Conservation (phyloP, 2,329 filamentous ascomycete genomes). For the Seiridium unicorne region DNA sequence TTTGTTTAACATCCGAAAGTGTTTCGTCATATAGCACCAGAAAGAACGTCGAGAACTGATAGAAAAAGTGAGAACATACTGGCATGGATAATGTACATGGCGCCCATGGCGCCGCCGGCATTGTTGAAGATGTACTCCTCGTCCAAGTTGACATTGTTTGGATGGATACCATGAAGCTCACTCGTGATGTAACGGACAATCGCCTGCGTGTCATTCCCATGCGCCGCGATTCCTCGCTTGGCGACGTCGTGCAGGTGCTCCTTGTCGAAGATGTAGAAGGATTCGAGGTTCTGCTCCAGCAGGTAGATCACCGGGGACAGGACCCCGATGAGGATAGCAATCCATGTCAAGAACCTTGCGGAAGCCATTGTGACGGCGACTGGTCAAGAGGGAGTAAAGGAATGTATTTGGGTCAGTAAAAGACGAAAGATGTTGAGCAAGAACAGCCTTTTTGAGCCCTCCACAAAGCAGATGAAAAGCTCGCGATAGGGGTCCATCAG, state of each 20-base stretch:
- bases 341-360: slow-evolving; percentile 7
- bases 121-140: slow-evolving; percentile 94
- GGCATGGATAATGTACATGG: slow-evolving; percentile 86
- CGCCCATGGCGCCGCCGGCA: slow-evolving; percentile 86
- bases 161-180: slow-evolving; percentile 58
- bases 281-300: slow-evolving; percentile 57
- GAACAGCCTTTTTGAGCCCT: neutral
- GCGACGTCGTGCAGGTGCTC: slow-evolving; percentile 68
- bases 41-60: neutral
- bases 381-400: neutral
- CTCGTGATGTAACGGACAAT: slow-evolving; percentile 69
- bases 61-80: slow-evolving; percentile 48
- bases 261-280: slow-evolving; percentile 75
- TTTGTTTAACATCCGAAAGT: slow-evolving; percentile 5
- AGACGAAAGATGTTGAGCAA: neutral
- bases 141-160: slow-evolving; percentile 61
- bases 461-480: neutral
- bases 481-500: neutral
- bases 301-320: slow-evolving; percentile 52
- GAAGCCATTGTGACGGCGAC: neutral
- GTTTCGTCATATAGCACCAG: slow-evolving; percentile 1
- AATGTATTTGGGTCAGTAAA: neutral
- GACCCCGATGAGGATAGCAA: slow-evolving; percentile 24
- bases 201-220: slow-evolving; percentile 73
- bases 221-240: slow-evolving; percentile 60